phyloP scores from a whole-genome alignment of 2,329 filamentous ascomycete genomes.

The Exophiala alcalophila region DNA sequence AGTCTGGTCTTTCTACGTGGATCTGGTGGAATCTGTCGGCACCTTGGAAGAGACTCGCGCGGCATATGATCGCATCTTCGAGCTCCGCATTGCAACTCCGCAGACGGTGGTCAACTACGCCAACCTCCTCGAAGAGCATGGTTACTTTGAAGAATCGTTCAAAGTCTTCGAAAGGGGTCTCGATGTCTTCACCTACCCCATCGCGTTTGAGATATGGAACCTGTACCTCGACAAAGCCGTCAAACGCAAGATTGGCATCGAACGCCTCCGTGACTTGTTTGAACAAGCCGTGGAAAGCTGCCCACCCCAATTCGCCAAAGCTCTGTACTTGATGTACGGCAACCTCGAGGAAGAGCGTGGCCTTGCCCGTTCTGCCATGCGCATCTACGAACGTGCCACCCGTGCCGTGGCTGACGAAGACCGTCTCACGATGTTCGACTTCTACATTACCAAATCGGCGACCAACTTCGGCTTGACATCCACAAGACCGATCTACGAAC shows the following conservation, averaged over 20 bases:
- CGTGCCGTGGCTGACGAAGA: slow-evolving; percentile 93
- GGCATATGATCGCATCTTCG: slow-evolving; percentile 96
- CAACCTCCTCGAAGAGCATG: slow-evolving; percentile 88
- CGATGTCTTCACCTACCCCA: slow-evolving; percentile 97
- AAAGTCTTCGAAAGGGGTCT: slow-evolving; percentile 95
- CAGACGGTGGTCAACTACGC: slow-evolving; percentile 99
- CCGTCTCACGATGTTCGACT: slow-evolving; percentile 95
- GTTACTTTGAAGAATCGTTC: slow-evolving; percentile 96
- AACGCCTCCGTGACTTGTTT: slow-evolving; percentile 88
- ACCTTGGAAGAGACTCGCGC: slow-evolving; percentile 88
- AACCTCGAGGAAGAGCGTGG: slow-evolving; percentile 94
- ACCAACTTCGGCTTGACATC: slow-evolving; percentile 97
- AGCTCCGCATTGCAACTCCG: slow-evolving; percentile 93
- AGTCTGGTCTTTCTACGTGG: slow-evolving; percentile 98
- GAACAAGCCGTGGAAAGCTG: slow-evolving; percentile 95
- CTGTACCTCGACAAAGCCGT: slow-evolving; percentile 96
- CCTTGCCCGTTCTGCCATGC: slow-evolving; percentile 93
- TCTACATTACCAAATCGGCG: slow-evolving; percentile 98
- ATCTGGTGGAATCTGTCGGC: slow-evolving; percentile 91
- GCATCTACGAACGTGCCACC: slow-evolving; percentile 96
- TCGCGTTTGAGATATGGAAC: slow-evolving; percentile 98
- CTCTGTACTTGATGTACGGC: slow-evolving; percentile 96
- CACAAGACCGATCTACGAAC: slow-evolving; percentile 91
- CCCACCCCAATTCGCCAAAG: slow-evolving; percentile 92
- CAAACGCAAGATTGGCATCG: slow-evolving; percentile 91